phyloP scores from a whole-genome alignment of 176 grass and related monocot genomes.

The Typha latifolia region DNA sequence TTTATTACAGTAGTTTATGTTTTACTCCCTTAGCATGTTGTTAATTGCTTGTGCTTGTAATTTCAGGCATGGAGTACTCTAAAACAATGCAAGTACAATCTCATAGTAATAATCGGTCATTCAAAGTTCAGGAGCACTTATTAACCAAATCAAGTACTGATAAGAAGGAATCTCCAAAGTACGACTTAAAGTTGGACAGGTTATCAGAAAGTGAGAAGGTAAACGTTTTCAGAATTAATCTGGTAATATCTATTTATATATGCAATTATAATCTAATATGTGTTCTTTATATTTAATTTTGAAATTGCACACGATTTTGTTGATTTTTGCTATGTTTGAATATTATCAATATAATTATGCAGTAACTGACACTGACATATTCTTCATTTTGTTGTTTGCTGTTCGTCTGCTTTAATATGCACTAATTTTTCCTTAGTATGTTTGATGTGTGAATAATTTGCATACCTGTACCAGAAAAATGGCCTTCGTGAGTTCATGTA shows the following conservation, averaged over 20 bases:
- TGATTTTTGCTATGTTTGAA: background rate
- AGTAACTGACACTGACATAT: conserved; percentile 8
- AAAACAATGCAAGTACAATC: conserved; percentile 30
- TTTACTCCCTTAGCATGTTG: conserved; percentile 9
- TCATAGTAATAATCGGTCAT: conserved; percentile 11
- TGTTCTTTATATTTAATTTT: conserved; percentile 4
- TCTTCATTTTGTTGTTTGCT: conserved; percentile 10
- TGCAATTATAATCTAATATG: background rate
- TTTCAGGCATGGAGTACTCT: conserved; percentile 43
- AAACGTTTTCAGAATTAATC: conserved; percentile 11
- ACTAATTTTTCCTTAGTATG: background rate
- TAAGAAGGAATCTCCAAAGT: conserved; percentile 40
- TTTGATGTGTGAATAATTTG: conserved; percentile 8
- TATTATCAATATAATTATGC: background rate
- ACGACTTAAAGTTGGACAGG: conserved; percentile 69
- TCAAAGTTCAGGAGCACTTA: conserved; percentile 32
- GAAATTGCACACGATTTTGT: conserved; percentile 7
- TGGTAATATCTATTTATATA: background rate
- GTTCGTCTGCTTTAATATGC: background rate
- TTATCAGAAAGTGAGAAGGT: conserved; percentile 85
- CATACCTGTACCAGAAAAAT: conserved; percentile 6
- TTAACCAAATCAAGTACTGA: conserved; percentile 45
- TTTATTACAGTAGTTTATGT: conserved; percentile 1
- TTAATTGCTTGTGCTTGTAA: conserved; percentile 6
- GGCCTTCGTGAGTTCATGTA: background rate